Conservation (phyloP, 2,329 filamentous ascomycete species). For the Phyllosticta capitalensis region DNA sequence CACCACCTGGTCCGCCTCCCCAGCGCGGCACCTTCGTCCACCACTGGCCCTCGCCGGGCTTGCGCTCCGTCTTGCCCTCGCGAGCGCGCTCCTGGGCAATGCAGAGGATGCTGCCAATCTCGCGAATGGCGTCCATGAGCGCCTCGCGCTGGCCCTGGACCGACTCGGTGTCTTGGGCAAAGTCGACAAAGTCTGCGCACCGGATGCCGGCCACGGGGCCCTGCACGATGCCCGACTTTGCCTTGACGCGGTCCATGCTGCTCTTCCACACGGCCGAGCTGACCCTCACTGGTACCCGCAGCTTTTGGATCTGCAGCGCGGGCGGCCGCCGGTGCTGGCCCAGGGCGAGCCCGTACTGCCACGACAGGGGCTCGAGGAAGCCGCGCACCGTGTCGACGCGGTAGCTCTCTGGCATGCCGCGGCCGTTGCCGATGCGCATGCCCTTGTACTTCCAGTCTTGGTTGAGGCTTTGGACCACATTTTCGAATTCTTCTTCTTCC, state of each 20-base stretch:
- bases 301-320: slow-evolving; percentile 37
- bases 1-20: slow-evolving; percentile 44
- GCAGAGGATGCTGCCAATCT: slow-evolving; percentile 48
- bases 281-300: slow-evolving; percentile 49
- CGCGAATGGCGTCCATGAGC: slow-evolving; percentile 46
- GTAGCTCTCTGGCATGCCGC: slow-evolving; percentile 49
- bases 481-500: too few relatives aligned
- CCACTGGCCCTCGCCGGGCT: slow-evolving; percentile 49
- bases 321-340: slow-evolving; percentile 37
- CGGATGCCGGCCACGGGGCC: slow-evolving; percentile 49
- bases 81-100: slow-evolving; percentile 52
- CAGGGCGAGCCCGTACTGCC: slow-evolving; percentile 49
- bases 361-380: slow-evolving; percentile 49
- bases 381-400: slow-evolving; percentile 46
- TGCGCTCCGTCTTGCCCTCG: slow-evolving; percentile 41
- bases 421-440: slow-evolving; percentile 46
- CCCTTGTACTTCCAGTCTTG: slow-evolving; percentile 42
- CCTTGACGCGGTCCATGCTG: slow-evolving; percentile 43
- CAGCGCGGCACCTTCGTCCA: slow-evolving; percentile 49
- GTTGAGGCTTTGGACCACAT: not conserved
- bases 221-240: slow-evolving; percentile 46
- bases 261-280: slow-evolving; percentile 45
- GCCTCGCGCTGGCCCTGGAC: slow-evolving; percentile 22
- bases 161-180: slow-evolving; percentile 21
- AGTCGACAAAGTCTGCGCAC: slow-evolving; percentile 45